Conservation (phyloP, 2,329 filamentous ascomycete species). For the Aureobasidium namibiae region DNA sequence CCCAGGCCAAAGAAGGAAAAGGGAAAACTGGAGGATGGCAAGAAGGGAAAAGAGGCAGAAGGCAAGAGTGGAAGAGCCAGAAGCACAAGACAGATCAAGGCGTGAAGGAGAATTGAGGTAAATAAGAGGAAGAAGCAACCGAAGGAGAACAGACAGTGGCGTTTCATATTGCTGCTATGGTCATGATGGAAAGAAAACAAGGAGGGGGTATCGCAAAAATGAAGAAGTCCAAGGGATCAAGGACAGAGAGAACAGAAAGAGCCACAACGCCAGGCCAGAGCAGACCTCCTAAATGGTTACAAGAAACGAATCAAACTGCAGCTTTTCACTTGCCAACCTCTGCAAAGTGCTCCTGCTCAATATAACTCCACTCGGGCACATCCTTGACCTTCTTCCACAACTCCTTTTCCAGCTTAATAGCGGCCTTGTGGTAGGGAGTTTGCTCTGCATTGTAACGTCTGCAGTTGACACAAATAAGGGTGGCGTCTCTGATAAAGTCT, state of each 20-base stretch:
- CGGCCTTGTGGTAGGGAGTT: conserved; percentile 90
- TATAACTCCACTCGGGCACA: conserved; percentile 72
- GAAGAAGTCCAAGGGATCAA: background rate
- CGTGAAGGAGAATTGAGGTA: no score
- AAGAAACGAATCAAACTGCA: background rate
- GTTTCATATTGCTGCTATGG: background rate
- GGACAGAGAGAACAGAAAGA: background rate
- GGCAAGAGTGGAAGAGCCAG: no score
- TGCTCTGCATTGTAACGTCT: conserved; percentile 93
- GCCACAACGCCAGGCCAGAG: background rate
- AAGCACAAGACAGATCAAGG: no score
- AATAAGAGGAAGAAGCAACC: no score
- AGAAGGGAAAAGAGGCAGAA: background rate
- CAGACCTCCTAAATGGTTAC: background rate
- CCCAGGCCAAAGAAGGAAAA: background rate
- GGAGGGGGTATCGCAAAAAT: background rate
- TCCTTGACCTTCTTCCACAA: conserved; percentile 92
- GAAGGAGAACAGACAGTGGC: no score
- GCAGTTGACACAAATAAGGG: conserved; percentile 89
- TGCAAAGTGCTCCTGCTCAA: conserved; percentile 28
- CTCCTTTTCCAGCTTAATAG: conserved; percentile 84
- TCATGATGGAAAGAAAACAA: background rate
- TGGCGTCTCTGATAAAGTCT: conserved; percentile 83
- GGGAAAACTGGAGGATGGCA: background rate
- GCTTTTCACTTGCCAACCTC: conserved; percentile 9